A percentile compares a stretch with the other conserved stretches of the same genome.
Conservation (phyloP, 176 grass and related monocot species). For the Cocos nucifera region DNA sequence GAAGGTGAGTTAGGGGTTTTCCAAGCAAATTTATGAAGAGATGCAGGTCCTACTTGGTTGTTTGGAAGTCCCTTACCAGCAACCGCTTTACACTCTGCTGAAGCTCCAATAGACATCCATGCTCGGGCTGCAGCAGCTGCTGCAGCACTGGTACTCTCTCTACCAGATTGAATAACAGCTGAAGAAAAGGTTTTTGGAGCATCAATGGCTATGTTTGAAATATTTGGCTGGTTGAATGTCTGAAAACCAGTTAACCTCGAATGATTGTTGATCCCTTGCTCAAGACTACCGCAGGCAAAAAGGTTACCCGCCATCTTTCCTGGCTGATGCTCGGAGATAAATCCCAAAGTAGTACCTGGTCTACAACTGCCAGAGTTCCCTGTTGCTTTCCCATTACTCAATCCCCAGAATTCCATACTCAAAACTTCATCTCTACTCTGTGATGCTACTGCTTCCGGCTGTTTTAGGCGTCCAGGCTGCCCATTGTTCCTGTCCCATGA, state of each 20-base stretch:
- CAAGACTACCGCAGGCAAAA: constrained; percentile 25
- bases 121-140: constrained; percentile 39
- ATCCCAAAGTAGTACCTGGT: constrained; percentile 30
- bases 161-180: constrained; percentile 48
- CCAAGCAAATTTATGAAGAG: constrained; percentile 32
- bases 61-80: constrained; percentile 31
- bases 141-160: constrained; percentile 46
- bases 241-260: constrained; percentile 35
- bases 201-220: constrained; percentile 37
- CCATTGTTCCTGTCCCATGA: constrained; percentile 25
- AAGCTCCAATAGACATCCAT: constrained; percentile 83
- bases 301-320: constrained; percentile 22
- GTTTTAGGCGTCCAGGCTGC: constrained; percentile 49
- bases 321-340: constrained; percentile 53
- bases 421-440: constrained; percentile 37
- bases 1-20: constrained; percentile 52
- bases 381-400: constrained; percentile 41
- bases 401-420: constrained; percentile 36
- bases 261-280: constrained; percentile 41
- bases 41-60: constrained; percentile 21
- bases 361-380: constrained; percentile 29
- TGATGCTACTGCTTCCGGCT: constrained; percentile 31
- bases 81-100: constrained; percentile 49
- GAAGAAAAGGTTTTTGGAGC: constrained; percentile 41
- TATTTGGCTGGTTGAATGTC: constrained; percentile 30